Base-by-base conservation (phyloP, 2,329 filamentous ascomycete species). In the Aspergillus puulaauensis region DNA sequence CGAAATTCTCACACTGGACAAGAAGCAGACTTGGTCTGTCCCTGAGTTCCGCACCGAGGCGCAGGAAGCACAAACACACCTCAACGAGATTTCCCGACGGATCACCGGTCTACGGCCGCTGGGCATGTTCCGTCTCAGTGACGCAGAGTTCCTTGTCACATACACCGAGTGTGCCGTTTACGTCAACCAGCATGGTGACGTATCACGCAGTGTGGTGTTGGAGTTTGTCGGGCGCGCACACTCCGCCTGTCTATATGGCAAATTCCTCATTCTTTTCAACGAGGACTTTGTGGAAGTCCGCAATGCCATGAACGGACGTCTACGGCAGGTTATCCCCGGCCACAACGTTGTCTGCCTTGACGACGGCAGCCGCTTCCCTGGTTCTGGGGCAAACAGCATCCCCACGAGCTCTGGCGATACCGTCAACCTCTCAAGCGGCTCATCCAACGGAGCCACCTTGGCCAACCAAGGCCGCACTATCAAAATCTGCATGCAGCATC, bases 131-230 rank as follows among this genome's bases (percentile, higher is more conserved):
- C 87, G 93, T 41, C 86, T 99, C 54, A 93, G 90, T 64, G 90
- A 96, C 58, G 89, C 90, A 56, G 95, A 96, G 73, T 99, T 98
- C 76, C 80, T 99, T 24, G 86, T 97, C 49, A 91, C 90, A 39
- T 99, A 98, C 73, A 90, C 96, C 75, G 92, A 97, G 74, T 98
- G 93, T 67, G 95, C 93, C 17, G 93, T 99, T 8, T 99, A 98
- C 70, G 90, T 98, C 70, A 96, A 99, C 80, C 97, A 98, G 77
- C 92, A 98, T 74, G 95, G 95, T 64, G 95, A 99, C 61, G 91
- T 99, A 27, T 93, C 88, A 40, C 89, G 96, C 46, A 91, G 89
- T 27, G 91, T 98, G 58, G 93, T 98, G 69, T 96, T 99, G 92
- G 92, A 98, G 72, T 99, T 98, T 73, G 95, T 96, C n/a, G 95